Base-by-base conservation (phyloP, 108 stramenopile species). In the Skeletonema potamos region DNA sequence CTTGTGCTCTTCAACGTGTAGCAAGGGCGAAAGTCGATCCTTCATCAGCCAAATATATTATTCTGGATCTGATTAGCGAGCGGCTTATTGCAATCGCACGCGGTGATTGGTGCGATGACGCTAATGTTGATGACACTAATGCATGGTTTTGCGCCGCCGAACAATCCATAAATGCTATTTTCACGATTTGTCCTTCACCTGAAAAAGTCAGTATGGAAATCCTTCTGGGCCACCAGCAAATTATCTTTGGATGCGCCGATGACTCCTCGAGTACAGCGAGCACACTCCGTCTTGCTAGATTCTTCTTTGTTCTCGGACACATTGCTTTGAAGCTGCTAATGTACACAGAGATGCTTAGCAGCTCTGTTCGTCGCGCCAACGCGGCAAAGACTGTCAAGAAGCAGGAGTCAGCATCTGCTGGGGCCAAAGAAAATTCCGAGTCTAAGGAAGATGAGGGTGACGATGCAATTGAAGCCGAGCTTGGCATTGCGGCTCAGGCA, bases 241-340 rank as follows among this genome's bases (percentile, higher is more conserved):
- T 70, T 32, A 64, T 77, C 33, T 77, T 71, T 82, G 79, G 78
- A 11, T 18, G 56, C 7, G 24, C 37, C 10, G 76, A 61, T 20
- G 61, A 77, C 24, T 64, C 70, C 11, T 55, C 29, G 46, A 34
- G 29, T 17, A n/a, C 36, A 4, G 80, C 86, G 62, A 77, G 89
- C 68, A 82, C 92, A 32, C 63, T 89, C 30, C 80, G 86, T 43
- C 89, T 99, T 32, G 89, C 96, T 7, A 77, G 96, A 41, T 97
- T 99, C 78, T 95, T 97, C 69, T 98, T 97, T 83, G 90, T 97
- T 55, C 73, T 96, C 10, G 98, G 98, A 3, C 96, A 99, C 57
- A 87, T 96, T 61, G 93, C 98, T 22, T 78, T 99, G 46, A 91
- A 92, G 73, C 84, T 96, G 1, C 88, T 98, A 6, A 94, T 98